These are phyloP conservation scores for Citrus inodora DNA, from an alignment of 345 rosid genomes.

Conservation along the genomic window DNA sequence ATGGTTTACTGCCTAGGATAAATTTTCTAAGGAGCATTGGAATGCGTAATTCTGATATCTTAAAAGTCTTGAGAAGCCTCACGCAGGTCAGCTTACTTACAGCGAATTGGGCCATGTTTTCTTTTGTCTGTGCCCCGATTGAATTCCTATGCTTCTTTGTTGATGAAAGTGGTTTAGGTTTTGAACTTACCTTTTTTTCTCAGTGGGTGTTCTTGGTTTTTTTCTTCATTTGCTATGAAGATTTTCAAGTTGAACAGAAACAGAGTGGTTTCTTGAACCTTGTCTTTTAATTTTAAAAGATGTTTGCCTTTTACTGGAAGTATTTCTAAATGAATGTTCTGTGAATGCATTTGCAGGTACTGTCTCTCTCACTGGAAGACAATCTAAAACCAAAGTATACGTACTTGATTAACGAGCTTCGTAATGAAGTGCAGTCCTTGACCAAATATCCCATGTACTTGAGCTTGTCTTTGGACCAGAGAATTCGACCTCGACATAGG, in stretches of 20 bases:
- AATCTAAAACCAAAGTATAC: constrained; percentile 87
- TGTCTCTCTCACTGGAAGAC: constrained; percentile 87
- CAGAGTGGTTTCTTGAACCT: not conserved
- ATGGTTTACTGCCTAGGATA: constrained; percentile 86
- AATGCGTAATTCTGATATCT: constrained; percentile 70
- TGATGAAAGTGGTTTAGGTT: not conserved
- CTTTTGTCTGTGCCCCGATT: not conserved
- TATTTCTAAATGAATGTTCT: constrained; percentile 3
- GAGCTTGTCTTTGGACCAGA: constrained; percentile 86
- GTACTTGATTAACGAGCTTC: constrained; percentile 86
- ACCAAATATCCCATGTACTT: constrained; percentile 83
- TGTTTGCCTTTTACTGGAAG: not conserved
- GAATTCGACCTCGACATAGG: constrained; percentile 91
- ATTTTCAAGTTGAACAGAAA: not conserved
- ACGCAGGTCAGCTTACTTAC: constrained; percentile 62
- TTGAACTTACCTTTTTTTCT: not conserved
- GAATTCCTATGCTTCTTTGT: constrained; percentile 1
- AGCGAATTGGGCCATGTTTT: not conserved
- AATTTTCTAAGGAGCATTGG: constrained; percentile 92
- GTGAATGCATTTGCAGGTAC: constrained; percentile 48
- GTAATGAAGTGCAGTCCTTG: constrained; percentile 70
- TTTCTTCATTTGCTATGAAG: not conserved
- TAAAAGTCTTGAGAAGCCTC: constrained; percentile 94
- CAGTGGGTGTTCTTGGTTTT: not conserved
- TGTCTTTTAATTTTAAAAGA: not conserved